These are phyloP conservation scores for Breynia disticha DNA, from an alignment of 441 rosid species.

Conservation along the genomic window DNA sequence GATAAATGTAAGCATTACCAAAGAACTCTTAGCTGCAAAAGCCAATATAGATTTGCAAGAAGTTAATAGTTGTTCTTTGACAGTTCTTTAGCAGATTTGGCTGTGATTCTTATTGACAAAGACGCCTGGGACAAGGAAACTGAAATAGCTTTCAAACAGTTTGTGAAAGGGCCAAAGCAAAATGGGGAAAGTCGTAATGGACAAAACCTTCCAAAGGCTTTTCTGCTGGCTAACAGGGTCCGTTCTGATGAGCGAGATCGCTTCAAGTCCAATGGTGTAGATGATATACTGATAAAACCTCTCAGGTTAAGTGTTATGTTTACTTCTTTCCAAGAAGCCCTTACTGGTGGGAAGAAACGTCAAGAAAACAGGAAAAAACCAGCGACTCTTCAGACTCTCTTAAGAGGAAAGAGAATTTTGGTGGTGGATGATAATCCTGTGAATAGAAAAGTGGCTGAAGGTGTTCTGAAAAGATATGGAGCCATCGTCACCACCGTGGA, in stretches of 20 bases:
- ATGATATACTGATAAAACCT: constrained; percentile 65
- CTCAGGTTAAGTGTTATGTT: constrained; percentile 55
- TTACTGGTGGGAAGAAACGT: constrained; percentile 48
- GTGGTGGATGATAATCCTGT: constrained; percentile 92
- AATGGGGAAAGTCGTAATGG: constrained; percentile 22
- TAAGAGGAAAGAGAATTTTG: constrained; percentile 56
- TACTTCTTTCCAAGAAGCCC: constrained; percentile 66
- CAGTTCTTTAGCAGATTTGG: constrained; percentile 37
- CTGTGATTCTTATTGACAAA: constrained; percentile 63
- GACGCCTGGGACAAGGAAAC: constrained; percentile 62
- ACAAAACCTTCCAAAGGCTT: constrained; percentile 38
- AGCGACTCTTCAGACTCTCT: constrained; percentile 42
- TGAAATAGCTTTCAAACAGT: constrained; percentile 22
- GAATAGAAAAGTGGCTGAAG: constrained; percentile 94
- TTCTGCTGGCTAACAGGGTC: constrained; percentile 54
- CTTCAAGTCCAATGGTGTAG: constrained; percentile 46
- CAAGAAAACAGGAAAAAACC: constrained; percentile 37
- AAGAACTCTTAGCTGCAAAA: too few relatives aligned
- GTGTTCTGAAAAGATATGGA: constrained; percentile 69
- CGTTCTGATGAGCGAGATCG: constrained; percentile 33
- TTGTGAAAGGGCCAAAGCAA: constrained; percentile 24
- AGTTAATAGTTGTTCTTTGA: constrained; percentile 15
- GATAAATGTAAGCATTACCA: too few relatives aligned
- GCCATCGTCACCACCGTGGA: constrained; percentile 82
- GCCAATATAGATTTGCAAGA: constrained; percentile 7